Evolutionary conservation across 2,329 filamentous ascomycete species (phyloP).

Genomic region (Hypoxylon sp.): DNA sequence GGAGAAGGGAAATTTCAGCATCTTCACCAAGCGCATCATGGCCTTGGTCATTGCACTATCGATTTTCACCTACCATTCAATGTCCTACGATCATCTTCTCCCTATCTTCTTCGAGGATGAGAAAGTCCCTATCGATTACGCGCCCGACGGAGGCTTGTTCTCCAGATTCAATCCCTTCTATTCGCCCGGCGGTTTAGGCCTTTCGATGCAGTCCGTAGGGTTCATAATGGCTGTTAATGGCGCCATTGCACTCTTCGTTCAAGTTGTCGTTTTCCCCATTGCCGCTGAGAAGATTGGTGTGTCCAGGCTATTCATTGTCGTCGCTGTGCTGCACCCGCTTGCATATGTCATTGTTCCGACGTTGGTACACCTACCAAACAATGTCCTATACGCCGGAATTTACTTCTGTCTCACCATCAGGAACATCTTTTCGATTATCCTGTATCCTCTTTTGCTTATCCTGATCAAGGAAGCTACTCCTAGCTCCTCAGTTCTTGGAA

Average conservation of each 20-base stretch:
- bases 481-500: conserved; percentile 63
- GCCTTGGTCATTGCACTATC: conserved; percentile 83
- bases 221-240: conserved; percentile 68
- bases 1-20: conserved; percentile 49
- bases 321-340: conserved; percentile 68
- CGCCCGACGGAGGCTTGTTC: conserved; percentile 42
- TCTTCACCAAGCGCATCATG: conserved; percentile 70
- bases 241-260: conserved; percentile 65
- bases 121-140: conserved; percentile 54
- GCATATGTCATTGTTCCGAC: conserved; percentile 67
- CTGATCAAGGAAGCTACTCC: conserved; percentile 73
- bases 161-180: conserved; percentile 57
- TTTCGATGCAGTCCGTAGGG: conserved; percentile 69
- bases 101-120: conserved; percentile 93
- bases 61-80: conserved; percentile 93
- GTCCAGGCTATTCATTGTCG: conserved; percentile 65
- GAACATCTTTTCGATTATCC: conserved; percentile 68
- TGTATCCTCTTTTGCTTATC: conserved; percentile 73
- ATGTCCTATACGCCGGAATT: conserved; percentile 63
- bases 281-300: conserved; percentile 67
- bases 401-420: conserved; percentile 66
- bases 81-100: conserved; percentile 91
- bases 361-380: conserved; percentile 63
- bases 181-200: conserved; percentile 68
- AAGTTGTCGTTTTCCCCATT: conserved; percentile 68